Percentiles rank a stretch among this genome's conserved stretches.
phyloP scores from a whole-genome alignment of 257 asterid species.

The Marsdenia floribunda region DNA sequence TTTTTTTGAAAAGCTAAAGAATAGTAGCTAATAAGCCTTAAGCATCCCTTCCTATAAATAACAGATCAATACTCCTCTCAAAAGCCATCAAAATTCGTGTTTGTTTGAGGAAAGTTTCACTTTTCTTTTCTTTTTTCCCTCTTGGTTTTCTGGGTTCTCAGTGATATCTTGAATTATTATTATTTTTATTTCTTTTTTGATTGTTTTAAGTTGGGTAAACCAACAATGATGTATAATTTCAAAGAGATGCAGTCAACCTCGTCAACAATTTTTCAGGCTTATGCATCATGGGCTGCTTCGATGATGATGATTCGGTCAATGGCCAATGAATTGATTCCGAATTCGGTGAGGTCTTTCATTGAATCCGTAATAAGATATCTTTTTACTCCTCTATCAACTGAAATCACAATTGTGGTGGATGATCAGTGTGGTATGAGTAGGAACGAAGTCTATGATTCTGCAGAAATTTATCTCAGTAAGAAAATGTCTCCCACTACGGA shows the following conservation, averaged over 20 bases:
- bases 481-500: slow-evolving; percentile 47
- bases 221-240: slow-evolving; percentile 26
- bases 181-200: no score
- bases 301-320: slow-evolving; percentile 66
- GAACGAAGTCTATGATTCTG: slow-evolving; percentile 64
- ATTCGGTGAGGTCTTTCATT: slow-evolving; percentile 28
- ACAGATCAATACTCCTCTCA: no score
- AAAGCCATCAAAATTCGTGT: no score
- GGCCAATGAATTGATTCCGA: slow-evolving; percentile 53
- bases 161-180: not conserved
- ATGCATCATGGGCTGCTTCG: slow-evolving; percentile 69
- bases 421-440: slow-evolving; percentile 53
- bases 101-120: no score
- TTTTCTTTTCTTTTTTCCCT: no score
- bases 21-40: no score
- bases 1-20: no score
- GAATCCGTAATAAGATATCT: slow-evolving; percentile 24
- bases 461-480: slow-evolving; percentile 60
- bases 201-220: not conserved
- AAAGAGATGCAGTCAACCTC: slow-evolving; percentile 52
- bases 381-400: slow-evolving; percentile 24
- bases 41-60: not conserved
- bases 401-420: slow-evolving; percentile 55
- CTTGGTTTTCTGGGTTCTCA: no score
- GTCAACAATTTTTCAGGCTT: slow-evolving; percentile 57